A percentile compares a stretch with the other conserved stretches of the same genome.
Conservation (phyloP, 208 protist genomes). For the Acanthamoeba pearcei region DNA sequence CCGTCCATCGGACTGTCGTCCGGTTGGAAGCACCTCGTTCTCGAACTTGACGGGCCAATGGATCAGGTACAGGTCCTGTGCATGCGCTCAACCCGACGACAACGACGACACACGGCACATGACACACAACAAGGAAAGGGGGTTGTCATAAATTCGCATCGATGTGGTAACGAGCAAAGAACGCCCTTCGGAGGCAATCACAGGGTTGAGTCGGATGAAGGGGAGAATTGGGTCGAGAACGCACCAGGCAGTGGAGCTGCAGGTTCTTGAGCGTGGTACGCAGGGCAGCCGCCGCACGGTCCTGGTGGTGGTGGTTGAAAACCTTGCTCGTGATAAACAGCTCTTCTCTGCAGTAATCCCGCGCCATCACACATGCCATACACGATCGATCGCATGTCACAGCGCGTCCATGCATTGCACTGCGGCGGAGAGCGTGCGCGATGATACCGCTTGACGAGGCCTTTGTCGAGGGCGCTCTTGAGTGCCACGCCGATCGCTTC, state of each 20-base stretch:
- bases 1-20: neutral
- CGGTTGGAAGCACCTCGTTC: constrained; percentile 24
- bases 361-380: too few species aligned
- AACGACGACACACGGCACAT: too few species aligned
- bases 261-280: constrained; percentile 71
- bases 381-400: too few species aligned
- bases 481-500: constrained; percentile 24
- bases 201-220: too few species aligned
- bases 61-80: constrained; percentile 64
- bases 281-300: neutral
- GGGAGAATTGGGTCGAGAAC: too few species aligned
- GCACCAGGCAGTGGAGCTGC: too few species aligned
- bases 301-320: constrained; percentile 61
- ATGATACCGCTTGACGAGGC: constrained; percentile 41
- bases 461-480: constrained; percentile 23
- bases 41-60: constrained; percentile 69
- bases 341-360: constrained; percentile 41
- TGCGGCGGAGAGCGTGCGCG: too few species aligned
- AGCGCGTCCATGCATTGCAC: too few species aligned
- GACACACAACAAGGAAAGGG: too few species aligned
- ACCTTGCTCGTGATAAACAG: constrained; percentile 69
- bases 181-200: too few species aligned
- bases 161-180: too few species aligned
- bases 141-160: too few species aligned
- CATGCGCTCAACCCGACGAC: neutral